Evolutionary conservation across 2,329 filamentous ascomycete species (phyloP).

Genomic region (Monilinia vaccinii-corymbosi): DNA sequence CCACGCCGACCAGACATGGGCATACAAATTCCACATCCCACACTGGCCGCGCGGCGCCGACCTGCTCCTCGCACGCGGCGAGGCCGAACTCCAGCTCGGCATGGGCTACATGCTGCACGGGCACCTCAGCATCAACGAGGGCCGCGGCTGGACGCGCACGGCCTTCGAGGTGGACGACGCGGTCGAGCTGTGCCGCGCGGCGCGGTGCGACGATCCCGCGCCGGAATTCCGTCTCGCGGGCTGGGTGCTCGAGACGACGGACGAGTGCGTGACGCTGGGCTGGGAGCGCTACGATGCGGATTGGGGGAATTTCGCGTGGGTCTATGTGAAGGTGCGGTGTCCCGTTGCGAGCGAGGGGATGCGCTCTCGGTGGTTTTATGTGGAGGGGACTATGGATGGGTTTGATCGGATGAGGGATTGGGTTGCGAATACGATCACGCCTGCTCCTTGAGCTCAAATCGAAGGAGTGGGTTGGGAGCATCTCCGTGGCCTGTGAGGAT

Average conservation of each 20-base stretch:
- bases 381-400: constrained; percentile 4
- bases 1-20: background rate
- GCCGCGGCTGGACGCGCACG: constrained; percentile 1
- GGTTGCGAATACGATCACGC: background rate
- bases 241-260: background rate
- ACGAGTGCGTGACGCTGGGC: background rate
- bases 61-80: background rate
- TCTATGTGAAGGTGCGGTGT: background rate
- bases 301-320: constrained; percentile 6
- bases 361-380: constrained; percentile 1
- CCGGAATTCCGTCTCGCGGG: constrained; percentile 2
- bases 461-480: background rate
- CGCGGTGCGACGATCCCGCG: background rate
- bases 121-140: constrained; percentile 1
- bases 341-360: background rate
- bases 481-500: too few relatives aligned
- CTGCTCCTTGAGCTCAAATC: background rate
- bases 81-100: background rate
- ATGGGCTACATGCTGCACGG: constrained; percentile 6
- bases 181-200: background rate
- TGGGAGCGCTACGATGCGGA: constrained; percentile 9
- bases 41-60: background rate
- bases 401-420: constrained; percentile 5
- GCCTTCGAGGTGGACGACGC: constrained; percentile 7
- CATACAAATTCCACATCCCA: background rate